Base-by-base conservation (phyloP, 768 basidiomycete genomes). In the Terana coerulea region DNA sequence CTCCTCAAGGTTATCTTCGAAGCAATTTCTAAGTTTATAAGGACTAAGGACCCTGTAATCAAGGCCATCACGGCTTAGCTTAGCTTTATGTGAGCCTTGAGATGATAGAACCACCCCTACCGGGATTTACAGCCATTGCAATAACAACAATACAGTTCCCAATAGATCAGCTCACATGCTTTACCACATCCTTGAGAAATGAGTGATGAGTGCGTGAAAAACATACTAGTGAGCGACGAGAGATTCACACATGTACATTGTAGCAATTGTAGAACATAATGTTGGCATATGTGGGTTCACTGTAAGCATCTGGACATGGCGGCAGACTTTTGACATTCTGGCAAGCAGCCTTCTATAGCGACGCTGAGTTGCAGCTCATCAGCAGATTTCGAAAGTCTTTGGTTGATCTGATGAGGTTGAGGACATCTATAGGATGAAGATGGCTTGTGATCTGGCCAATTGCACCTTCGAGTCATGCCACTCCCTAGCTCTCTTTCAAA, bases 321-420 rank as follows among this genome's bases (percentile, higher is more conserved):
- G 43, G 43, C 7, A 44, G 3, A 25, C 28, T 12, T 9, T 44
- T 25, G 5, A 24, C 43, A 30, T 26, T 26, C 7, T 44, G 5
- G 17, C 2, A 10, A 39, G 17, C n/a, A 11, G 37, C 24, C 17
- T 17, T 39, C 37, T 22, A 39, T 14, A 39, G 17, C 5, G n/a
- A 25, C 5, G 37, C 37, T 3, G 37, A 39, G 15, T 36, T 8
- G 11, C 22, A 3, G 31, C 11, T 36, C 47, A 49, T 49, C 33
- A 49, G 31, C 3, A 49, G 36, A 3, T 8, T 21, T 3, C 47
- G 47, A 19, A 49, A 37, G 14, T 31, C 22, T 28, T 49, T 49
- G 17, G 31, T 34, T 15, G 47, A 36, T 25, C 47, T 49, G 3
- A 35, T 35, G 14, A 49, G 47, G 36, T 49, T 36, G 19, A 49